phyloP scores from a whole-genome alignment of 306 rosid species.

The Cicer chorassanicum region DNA sequence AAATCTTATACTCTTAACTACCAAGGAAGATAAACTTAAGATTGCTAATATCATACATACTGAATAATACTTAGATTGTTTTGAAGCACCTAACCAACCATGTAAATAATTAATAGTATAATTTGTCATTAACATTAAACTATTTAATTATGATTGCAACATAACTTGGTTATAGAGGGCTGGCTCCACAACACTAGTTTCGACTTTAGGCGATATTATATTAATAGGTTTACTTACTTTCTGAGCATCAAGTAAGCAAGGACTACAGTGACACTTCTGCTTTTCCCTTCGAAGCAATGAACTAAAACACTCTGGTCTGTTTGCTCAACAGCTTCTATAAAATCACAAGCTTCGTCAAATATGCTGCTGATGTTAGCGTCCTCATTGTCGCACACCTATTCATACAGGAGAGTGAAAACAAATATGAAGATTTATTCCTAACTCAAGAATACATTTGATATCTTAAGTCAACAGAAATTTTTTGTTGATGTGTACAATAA shows the following conservation, averaged over 20 bases:
- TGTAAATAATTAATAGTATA: conserved; percentile 2
- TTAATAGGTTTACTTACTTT: conserved; percentile 65
- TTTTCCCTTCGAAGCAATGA: conserved; percentile 95
- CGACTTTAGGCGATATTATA: background rate
- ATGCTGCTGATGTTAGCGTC: conserved; percentile 71
- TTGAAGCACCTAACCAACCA: background rate
- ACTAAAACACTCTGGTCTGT: conserved; percentile 74
- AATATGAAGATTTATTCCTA: conserved; percentile 23
- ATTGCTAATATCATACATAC: background rate
- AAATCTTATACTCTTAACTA: background rate
- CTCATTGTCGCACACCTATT: conserved; percentile 75
- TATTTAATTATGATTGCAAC: conserved; percentile 2
- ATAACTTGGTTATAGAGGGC: conserved; percentile 21
- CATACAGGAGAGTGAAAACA: conserved; percentile 21
- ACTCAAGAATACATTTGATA: background rate
- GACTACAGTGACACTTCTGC: conserved; percentile 90
- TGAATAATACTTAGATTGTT: conserved; percentile 10
- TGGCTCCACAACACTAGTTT: conserved; percentile 9
- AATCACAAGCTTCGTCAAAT: conserved; percentile 82
- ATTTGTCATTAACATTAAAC: conserved; percentile 7
- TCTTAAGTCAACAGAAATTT: background rate
- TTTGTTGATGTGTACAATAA: background rate
- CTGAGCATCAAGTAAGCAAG: conserved; percentile 88
- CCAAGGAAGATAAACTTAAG: conserved; percentile 23
- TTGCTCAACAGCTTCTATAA: conserved; percentile 74